phyloP scores from a whole-genome alignment of 768 basidiomycete species.

The Paxillus ammoniavirescens region DNA sequence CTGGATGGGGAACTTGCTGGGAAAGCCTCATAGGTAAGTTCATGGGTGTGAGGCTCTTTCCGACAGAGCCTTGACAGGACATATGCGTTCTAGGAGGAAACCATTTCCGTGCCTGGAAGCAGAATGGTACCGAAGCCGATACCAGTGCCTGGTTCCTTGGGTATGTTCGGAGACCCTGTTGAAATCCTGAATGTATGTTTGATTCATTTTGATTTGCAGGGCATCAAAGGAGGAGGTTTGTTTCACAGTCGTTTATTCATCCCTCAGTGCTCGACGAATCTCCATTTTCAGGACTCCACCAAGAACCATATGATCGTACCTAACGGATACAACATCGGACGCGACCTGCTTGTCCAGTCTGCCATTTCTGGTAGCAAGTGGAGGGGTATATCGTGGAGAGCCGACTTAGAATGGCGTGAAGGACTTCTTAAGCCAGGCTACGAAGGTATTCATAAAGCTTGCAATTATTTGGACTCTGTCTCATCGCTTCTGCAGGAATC shows the following conservation, averaged over 20 bases:
- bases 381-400: slow-evolving; percentile 70
- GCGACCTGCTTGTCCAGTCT: slow-evolving; percentile 71
- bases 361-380: slow-evolving; percentile 61
- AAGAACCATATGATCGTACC: slow-evolving; percentile 72
- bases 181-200: neutral
- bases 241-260: neutral
- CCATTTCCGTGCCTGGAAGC: slow-evolving; percentile 87
- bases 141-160: slow-evolving; percentile 86
- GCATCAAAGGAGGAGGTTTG: slow-evolving; percentile 70
- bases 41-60: neutral
- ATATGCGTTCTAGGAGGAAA: slow-evolving; percentile 67
- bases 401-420: slow-evolving; percentile 72
- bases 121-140: slow-evolving; percentile 72
- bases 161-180: slow-evolving; percentile 37
- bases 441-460: slow-evolving; percentile 45
- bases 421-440: slow-evolving; percentile 69
- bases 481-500: slow-evolving; percentile 48
- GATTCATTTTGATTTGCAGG: slow-evolving; percentile 33
- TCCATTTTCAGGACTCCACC: slow-evolving; percentile 43
- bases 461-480: neutral
- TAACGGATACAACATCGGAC: slow-evolving; percentile 80
- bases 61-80: slow-evolving; percentile 1
- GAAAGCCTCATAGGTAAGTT: slow-evolving; percentile 67
- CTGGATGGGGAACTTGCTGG: slow-evolving; percentile 85
- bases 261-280: slow-evolving; percentile 1